Percentiles rank a stretch among this genome's conserved stretches.
These are phyloP conservation scores for Lipomyces yamadae DNA, from an alignment of 805 yeast species.

Conservation along the genomic window DNA sequence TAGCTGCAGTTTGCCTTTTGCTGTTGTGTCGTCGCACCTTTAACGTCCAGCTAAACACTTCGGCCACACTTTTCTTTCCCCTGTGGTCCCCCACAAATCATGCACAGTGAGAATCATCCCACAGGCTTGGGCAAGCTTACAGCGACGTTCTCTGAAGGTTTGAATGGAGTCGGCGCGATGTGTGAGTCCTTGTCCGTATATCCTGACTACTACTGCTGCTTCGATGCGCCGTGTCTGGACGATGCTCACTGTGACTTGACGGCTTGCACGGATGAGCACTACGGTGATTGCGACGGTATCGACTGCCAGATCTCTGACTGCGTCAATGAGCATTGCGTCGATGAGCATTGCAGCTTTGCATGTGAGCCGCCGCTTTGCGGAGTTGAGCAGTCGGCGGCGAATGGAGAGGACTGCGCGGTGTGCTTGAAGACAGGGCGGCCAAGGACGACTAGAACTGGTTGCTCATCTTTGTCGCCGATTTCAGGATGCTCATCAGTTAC, in stretches of 20 bases:
- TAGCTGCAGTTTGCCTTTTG: no score
- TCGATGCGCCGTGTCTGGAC: conserved; percentile 17
- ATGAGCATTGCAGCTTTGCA: conserved; percentile 16
- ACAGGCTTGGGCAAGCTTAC: not conserved
- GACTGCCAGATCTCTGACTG: conserved; percentile 12
- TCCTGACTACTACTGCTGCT: conserved; percentile 26
- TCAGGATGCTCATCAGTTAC: conserved; percentile 1
- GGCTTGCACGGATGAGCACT: not conserved
- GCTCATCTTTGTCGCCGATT: not conserved
- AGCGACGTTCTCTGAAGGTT: not conserved
- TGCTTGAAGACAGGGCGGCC: conserved; percentile 1
- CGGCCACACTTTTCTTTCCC: not conserved
- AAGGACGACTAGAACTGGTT: not conserved
- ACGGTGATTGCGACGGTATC: not conserved
- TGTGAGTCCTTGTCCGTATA: not conserved
- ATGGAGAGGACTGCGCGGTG: not conserved
- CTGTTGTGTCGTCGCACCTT: no score
- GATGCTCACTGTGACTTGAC: conserved; percentile 4
- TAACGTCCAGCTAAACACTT: not conserved
- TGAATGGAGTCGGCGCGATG: not conserved
- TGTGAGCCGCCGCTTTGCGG: conserved; percentile 15
- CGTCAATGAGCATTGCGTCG: conserved; percentile 20
- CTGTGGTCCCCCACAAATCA: not conserved
- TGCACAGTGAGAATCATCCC: not conserved
- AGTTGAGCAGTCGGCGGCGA: not conserved